Conservation (phyloP, 176 grass and related monocot genomes). For the Cenchrus fungigraminus region DNA sequence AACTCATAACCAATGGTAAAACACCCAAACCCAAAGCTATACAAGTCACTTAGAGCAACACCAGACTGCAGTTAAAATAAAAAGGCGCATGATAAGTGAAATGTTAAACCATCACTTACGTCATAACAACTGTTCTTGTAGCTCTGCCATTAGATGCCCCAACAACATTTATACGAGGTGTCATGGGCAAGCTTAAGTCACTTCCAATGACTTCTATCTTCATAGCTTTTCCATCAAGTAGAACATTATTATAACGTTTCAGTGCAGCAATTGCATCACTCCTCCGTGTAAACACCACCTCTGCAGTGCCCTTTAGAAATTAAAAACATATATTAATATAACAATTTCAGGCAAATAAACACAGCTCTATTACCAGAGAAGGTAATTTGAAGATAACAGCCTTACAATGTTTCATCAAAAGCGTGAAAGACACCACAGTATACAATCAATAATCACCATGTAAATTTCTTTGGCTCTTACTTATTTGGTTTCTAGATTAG, state of each 20-base stretch:
- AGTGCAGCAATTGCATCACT: constrained; percentile 82
- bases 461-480: constrained; percentile 3
- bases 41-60: not conserved
- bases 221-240: constrained; percentile 86
- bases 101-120: constrained; percentile 47
- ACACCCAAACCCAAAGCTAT: constrained; percentile 4
- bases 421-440: not conserved
- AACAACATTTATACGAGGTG: constrained; percentile 74
- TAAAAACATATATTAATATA: constrained; percentile 33
- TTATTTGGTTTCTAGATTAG: not conserved
- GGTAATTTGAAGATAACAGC: not conserved
- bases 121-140: constrained; percentile 79
- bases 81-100: not conserved
- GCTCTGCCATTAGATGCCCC: constrained; percentile 69
- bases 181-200: constrained; percentile 64
- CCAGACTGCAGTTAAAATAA: not conserved
- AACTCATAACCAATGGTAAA: not conserved
- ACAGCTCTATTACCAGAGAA: not conserved
- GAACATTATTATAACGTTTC: constrained; percentile 83
- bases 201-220: constrained; percentile 85
- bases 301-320: constrained; percentile 73
- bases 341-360: not conserved
- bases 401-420: not conserved
- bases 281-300: constrained; percentile 84
- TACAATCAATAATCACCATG: not conserved